Evolutionary conservation across 2,329 filamentous ascomycete genomes (phyloP), one percentile per base, ranked within the genome.

Genomic region (Fusarium paranaense): DNA sequence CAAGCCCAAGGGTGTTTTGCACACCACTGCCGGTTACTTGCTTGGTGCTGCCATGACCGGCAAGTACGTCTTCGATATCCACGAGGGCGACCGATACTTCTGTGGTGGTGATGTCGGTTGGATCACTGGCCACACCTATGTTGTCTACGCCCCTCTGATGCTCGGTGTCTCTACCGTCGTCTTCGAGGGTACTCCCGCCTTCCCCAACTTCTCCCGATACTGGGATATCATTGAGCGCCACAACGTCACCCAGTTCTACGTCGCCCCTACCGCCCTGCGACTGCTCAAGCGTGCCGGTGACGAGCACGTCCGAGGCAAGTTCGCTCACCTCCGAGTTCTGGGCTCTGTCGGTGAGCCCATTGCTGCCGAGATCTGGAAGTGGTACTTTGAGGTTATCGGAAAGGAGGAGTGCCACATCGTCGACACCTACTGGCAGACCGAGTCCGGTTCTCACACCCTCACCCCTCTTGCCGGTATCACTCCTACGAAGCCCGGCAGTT

Each of bases 351-450:
- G 97, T 77, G 97, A 99, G 87, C 97, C 97, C 42, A 99, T 99
- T 79, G 96, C 97, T 20, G 94, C 96, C 25, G 97, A 99, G 84
- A 94, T 99, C 69, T 99, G 97, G 97, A 98, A 98, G 86, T 99
- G 97, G 97, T 99, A 98, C 86, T 96, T 95, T 82, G 95, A 98
- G 84, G 90, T 93, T 77, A 95, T 99, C 62, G 97, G 97, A 80
- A 97, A 95, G 88, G 93, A 96, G 84, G 92, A 97, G 83, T 93
- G 94, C 58, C 97, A 99, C 81, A 89, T 99, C 83, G 92, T 98
- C 64, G 97, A 99, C 83, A 99, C 97, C 63, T 99, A 99, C 90
- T 99, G 97, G 97, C 97, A 99, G 90, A 99, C 97, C 62, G 97
- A 99, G 87, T 99, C 97, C 2, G 97, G 97, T 66, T 98, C 94